Evolutionary conservation across 1,139 yeast species (phyloP), one percentile per base, ranked within the genome.

Genomic region (Hemisphaericaspora xylofermentans): DNA sequence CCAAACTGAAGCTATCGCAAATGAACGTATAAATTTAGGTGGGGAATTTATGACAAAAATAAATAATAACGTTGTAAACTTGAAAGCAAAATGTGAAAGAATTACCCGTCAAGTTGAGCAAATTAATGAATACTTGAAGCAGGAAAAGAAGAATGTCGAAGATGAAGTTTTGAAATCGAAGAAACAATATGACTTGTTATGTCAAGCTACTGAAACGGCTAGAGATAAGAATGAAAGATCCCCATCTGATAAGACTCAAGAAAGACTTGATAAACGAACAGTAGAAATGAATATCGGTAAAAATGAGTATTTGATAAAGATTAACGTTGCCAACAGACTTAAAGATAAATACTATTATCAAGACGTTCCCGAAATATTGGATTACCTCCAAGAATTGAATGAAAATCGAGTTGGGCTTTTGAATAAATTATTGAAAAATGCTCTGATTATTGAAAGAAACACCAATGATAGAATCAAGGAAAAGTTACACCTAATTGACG

Each of bases 271-370:
- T 26, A 87, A 83, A 38, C 80, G 80, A 51, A 85, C 84, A 55
- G 64, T 70, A 7, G 93, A 84, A 24, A 94, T 94, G 99, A 86
- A 89, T 60, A 76, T 78, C 43, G 82, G 85, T 22, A 93, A 93
- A 62, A 93, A 93, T 64, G 76, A 76, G 32, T 94, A 94, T 61
- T 66, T 94, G 51, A 78, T 94, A 47, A 80, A 80, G 53, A 82
- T 94, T 55, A 86, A 82, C 54, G 78, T 88, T 31, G 94, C 96
- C 40, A 94, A 94, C 63, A 75, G 98, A 48, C 68, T 91, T 47
- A 94, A 93, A 64, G 97, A 91, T 62, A 93, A 93, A 62, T 89
- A 84, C 64, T 91, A 74, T 61, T 91, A 86, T 57, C 98, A 93
- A 63, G 98, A 94, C 61, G 67, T 89, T 16, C 99, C 99, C 0